Base-by-base conservation (phyloP, 2,329 filamentous ascomycete genomes). In the Claviceps humidiphila region DNA sequence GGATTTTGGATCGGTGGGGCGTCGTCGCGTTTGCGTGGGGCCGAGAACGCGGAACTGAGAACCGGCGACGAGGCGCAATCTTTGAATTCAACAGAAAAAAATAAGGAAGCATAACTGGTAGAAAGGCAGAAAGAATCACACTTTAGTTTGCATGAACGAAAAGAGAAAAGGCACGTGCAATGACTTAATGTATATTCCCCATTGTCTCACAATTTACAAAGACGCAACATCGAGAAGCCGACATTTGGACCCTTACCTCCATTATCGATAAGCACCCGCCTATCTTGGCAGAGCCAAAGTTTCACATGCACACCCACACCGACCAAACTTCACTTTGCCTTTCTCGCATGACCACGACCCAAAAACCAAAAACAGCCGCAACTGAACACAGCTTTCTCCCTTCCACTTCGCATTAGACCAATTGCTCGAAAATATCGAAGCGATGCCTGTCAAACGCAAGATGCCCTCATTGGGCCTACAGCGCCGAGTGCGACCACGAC, bases 401-500 rank as follows among this genome's bases (percentile, higher is more conserved):
- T 40, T 38, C 16, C 22, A 17, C 39, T 2, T 17, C 30, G 5
- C n/a, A 44, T 5, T 2, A 6, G 9, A 24, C 6, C 9, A 24
- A 24, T 11, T 11, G n/a, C 4, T 11, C 16, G 20, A 26, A 2
- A 14, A 38, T 8, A 13, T 1, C 9, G 1, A 37, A 16, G 9
- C 40, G n/a, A 55, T 72, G 70, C 57, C 66, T 1, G 55, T 63
- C 0, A 68, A 68, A 54, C 68, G 76, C 42, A 76, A 73, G 58
- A 51, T 64, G 3, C 64, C 66, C 1, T 61, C 63, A 1, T 42
- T 61, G 6, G 67, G 64, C 11, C 60, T 74, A 2, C 68, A 71
- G 54, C 65, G 72, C 52, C 66, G 72, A 43, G 73, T 76, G 1
- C 69, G 70, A 39, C 66, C 69, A 1, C 64, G 73, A 47, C 69